These are phyloP conservation scores for Trichosanthes truncata DNA, from an alignment of 306 rosid species.

Conservation along the genomic window DNA sequence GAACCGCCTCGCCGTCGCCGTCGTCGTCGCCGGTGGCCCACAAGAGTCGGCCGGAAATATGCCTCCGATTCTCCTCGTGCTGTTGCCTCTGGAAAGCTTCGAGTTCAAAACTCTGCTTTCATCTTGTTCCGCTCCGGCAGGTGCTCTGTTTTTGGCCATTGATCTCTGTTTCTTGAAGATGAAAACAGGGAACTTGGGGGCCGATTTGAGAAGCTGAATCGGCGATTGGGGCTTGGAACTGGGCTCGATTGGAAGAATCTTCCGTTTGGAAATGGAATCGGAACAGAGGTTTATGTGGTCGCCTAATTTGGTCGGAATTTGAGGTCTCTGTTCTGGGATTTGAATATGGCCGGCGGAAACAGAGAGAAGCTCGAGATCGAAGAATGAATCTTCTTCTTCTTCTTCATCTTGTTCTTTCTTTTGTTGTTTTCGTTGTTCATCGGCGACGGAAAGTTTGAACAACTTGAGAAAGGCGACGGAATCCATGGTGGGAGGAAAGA, in stretches of 20 bases:
- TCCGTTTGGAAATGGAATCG: slow-evolving; percentile 64
- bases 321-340: not conserved
- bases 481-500: slow-evolving; percentile 32
- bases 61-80: slow-evolving; percentile 29
- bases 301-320: not conserved
- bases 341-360: slow-evolving; percentile 16
- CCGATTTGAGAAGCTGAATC: slow-evolving; percentile 71
- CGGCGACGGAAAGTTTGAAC: slow-evolving; percentile 34
- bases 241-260: slow-evolving; percentile 73
- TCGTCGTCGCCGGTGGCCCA: not conserved
- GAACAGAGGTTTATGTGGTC: not conserved
- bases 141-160: slow-evolving; percentile 6
- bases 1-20: slow-evolving; percentile 30
- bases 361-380: slow-evolving; percentile 60
- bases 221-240: slow-evolving; percentile 72
- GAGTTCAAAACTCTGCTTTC: slow-evolving; percentile 11
- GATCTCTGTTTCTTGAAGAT: slow-evolving; percentile 42
- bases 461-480: slow-evolving; percentile 59
- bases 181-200: slow-evolving; percentile 58
- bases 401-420: slow-evolving; percentile 23
- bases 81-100: slow-evolving; percentile 16
- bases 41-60: slow-evolving; percentile 26
- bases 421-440: not conserved
- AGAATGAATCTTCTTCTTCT: slow-evolving; percentile 70
- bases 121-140: not conserved